These are phyloP conservation scores for Tolypocladium sp. DNA, from an alignment of 2,329 filamentous ascomycete genomes.

Conservation along the genomic window DNA sequence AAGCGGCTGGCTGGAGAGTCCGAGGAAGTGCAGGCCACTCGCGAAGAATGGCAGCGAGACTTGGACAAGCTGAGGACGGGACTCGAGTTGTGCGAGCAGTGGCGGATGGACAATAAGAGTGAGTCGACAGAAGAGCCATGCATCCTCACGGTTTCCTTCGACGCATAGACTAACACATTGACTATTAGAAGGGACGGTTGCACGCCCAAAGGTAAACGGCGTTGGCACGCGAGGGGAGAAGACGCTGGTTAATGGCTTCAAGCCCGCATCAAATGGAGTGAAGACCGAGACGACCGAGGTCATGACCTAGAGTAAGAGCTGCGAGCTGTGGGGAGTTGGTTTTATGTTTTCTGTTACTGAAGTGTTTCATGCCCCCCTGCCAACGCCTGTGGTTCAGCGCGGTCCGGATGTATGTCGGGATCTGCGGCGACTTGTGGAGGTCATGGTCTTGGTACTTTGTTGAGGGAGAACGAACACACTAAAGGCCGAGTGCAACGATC, in stretches of 20 bases:
- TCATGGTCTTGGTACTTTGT: too few relatives aligned
- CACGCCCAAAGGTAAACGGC: neutral
- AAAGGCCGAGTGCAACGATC: too few relatives aligned
- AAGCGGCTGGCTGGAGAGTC: neutral
- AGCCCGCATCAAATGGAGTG: neutral
- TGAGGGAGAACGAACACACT: too few relatives aligned
- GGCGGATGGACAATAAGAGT: neutral
- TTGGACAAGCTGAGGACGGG: neutral
- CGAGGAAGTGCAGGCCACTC: neutral
- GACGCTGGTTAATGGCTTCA: neutral
- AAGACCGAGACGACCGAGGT: neutral
- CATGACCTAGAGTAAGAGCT: neutral
- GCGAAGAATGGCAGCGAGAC: neutral
- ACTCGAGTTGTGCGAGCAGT: neutral
- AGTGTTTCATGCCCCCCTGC: too few relatives aligned
- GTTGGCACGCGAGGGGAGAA: neutral
- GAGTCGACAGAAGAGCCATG: neutral
- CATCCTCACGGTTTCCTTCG: neutral
- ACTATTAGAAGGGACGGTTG: neutral
- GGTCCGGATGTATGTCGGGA: too few relatives aligned
- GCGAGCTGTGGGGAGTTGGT: neutral
- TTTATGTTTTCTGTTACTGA: too few relatives aligned
- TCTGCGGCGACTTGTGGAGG: too few relatives aligned
- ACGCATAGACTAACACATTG: neutral
- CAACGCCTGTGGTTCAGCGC: too few relatives aligned